Evolutionary conservation across 768 basidiomycete genomes (phyloP).

Genomic region (Boletus pseudo-olivaceus): DNA sequence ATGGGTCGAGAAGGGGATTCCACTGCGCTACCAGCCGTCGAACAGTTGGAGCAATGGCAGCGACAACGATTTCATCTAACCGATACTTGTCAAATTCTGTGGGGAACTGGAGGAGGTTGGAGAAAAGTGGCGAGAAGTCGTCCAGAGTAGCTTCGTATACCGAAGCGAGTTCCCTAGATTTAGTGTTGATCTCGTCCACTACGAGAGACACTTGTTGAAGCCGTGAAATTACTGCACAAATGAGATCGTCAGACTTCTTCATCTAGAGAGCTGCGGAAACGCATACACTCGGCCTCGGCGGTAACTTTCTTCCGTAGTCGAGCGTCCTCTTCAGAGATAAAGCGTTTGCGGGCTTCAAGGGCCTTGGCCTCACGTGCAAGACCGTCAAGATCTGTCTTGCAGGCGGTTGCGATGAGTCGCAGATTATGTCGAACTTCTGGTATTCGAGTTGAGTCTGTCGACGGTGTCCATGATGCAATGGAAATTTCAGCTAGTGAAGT

Average conservation of each 20-base stretch:
- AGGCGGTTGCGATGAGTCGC: slow-evolving; percentile 76
- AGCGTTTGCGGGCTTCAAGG: slow-evolving; percentile 75
- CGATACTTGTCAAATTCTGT: slow-evolving; percentile 74
- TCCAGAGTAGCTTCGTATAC: slow-evolving; percentile 71
- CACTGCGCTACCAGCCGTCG: slow-evolving; percentile 72
- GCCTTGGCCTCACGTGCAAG: slow-evolving; percentile 87
- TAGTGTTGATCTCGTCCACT: slow-evolving; percentile 63
- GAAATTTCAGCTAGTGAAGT: slow-evolving; percentile 79
- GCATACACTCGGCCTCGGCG: slow-evolving; percentile 74
- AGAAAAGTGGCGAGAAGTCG: slow-evolving; percentile 68
- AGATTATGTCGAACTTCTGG: slow-evolving; percentile 98
- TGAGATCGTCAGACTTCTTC: slow-evolving; percentile 3
- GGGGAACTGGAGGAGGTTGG: slow-evolving; percentile 68
- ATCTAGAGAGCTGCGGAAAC: background rate
- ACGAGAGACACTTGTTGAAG: slow-evolving; percentile 75
- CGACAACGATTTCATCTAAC: slow-evolving; percentile 91
- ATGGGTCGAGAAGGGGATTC: slow-evolving; percentile 81
- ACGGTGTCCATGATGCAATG: slow-evolving; percentile 78
- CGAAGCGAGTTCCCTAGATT: slow-evolving; percentile 61
- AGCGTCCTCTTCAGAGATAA: slow-evolving; percentile 64
- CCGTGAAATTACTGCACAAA: slow-evolving; percentile 62
- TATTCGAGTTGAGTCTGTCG: slow-evolving; percentile 81
- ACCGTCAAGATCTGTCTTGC: slow-evolving; percentile 81
- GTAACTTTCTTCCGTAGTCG: slow-evolving; percentile 66
- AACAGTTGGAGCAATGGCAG: slow-evolving; percentile 79